These are phyloP conservation scores for Stagonosporopsis rhizophila DNA, from an alignment of 2,329 filamentous ascomycete species.

Conservation along the genomic window DNA sequence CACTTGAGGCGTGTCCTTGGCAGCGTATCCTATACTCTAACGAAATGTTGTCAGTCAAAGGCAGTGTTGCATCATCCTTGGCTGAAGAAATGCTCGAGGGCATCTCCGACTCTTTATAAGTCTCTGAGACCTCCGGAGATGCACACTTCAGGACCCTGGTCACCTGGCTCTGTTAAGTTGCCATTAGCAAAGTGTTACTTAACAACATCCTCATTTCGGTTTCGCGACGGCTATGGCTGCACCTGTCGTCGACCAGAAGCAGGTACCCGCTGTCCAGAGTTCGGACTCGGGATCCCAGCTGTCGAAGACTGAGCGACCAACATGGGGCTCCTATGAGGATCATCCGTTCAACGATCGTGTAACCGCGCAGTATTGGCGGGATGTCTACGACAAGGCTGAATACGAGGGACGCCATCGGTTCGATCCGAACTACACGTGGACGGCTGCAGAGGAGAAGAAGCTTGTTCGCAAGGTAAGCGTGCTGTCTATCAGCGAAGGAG, in stretches of 20 bases:
- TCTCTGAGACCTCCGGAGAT: slow-evolving; percentile 15
- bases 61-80: slow-evolving; percentile 30
- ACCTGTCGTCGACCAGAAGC: slow-evolving; percentile 20
- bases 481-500: neutral
- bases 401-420: slow-evolving; percentile 55
- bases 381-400: slow-evolving; percentile 37
- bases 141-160: slow-evolving; percentile 5
- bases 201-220: slow-evolving; percentile 1
- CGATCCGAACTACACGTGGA: slow-evolving; percentile 57
- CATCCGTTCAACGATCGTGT: slow-evolving; percentile 35
- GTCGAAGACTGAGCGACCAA: slow-evolving; percentile 13
- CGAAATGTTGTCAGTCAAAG: slow-evolving; percentile 29
- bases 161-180: slow-evolving; percentile 10
- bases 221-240: slow-evolving; percentile 24
- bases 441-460: slow-evolving; percentile 55
- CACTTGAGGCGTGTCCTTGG: slow-evolving; percentile 14
- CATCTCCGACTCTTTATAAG: slow-evolving; percentile 26
- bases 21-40: slow-evolving; percentile 5
- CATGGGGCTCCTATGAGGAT: slow-evolving; percentile 25
- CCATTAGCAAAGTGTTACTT: slow-evolving; percentile 19
- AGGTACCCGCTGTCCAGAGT: slow-evolving; percentile 22
- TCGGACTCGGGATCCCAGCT: slow-evolving; percentile 25
- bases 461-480: slow-evolving; percentile 54
- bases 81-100: slow-evolving; percentile 3
- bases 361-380: slow-evolving; percentile 35